Evolutionary conservation across 345 rosid species (phyloP).

Genomic region (Brassica carinata): DNA sequence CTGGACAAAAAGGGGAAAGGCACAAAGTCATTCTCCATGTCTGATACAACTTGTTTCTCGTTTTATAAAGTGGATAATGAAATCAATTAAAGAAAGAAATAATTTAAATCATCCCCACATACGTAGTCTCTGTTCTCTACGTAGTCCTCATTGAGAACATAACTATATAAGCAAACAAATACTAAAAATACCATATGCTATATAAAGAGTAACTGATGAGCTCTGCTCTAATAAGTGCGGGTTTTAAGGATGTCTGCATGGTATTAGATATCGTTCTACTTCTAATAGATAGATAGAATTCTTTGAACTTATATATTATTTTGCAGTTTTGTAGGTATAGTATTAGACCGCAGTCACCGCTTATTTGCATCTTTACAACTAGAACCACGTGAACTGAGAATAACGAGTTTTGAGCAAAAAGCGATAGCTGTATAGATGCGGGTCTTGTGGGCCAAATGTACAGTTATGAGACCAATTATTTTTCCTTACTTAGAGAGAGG

Average conservation of each 20-base stretch:
- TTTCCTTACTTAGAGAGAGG: background rate
- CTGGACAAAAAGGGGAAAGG: background rate
- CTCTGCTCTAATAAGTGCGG: background rate
- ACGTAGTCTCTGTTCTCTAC: no score
- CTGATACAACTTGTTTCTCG: constrained; percentile 9
- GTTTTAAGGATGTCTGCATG: background rate
- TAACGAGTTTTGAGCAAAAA: no score
- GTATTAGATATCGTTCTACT: background rate
- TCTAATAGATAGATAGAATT: background rate
- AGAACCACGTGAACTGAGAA: background rate
- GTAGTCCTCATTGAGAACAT: background rate
- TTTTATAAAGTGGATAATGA: background rate
- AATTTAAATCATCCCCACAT: background rate
- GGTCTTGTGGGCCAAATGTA: background rate
- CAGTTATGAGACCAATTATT: background rate
- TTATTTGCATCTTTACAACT: background rate
- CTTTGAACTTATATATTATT: background rate
- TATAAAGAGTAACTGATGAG: background rate
- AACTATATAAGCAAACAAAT: background rate
- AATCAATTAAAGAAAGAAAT: background rate
- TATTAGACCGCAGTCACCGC: background rate
- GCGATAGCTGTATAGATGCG: no score
- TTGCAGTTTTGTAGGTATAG: background rate
- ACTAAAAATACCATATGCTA: background rate
- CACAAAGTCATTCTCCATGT: constrained; percentile 23